Base-by-base conservation (phyloP, 1,284 basidiomycete species). In the Caloboletus firmus region DNA sequence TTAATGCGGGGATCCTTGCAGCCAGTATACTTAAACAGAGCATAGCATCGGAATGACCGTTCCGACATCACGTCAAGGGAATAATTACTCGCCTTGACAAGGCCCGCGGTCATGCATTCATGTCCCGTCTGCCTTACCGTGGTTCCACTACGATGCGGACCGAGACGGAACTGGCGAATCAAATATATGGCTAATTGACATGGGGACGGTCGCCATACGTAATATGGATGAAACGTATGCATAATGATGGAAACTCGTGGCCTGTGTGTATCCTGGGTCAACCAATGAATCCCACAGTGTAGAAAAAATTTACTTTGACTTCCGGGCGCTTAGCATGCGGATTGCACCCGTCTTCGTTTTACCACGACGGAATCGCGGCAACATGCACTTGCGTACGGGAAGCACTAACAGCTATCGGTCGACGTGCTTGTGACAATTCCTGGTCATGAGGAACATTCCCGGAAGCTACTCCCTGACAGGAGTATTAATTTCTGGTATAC, bases 161-260 rank as follows among this genome's bases (percentile, higher is more conserved):
- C 54, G 51, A 61, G 37, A 56, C 64, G 63, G 63, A 51, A 52
- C n/a, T n/a, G n/a, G 39, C 20, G 22, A 40, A 52, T 45, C 51
- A 28, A 35, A 45, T 41, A 43, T 36, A 41, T 32, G 54, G 28
- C 32, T 32, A 42, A 54, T 59, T 35, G 56, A 54, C 54, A 50
- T 65, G 66, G 63, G 52, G 64, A 62, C 45, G 46, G 53, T 54
- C 49, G 47, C 39, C 35, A 41, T 40, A 46, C 28, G 45, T 48
- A 44, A 55, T 36, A 39, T 26, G 45, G 49, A 44, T 18, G 53
- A 53, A 35, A 36, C 49, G 31, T 41, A 34, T 51, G 40, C 47
- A 42, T 28, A 43, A 18, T 30, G n/a, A 26, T 24, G n/a, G 30
- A 45, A 18, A 24, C 18, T 35, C 18, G 40, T 18, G n/a, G n/a